phyloP scores from a whole-genome alignment of 2,329 filamentous ascomycete genomes.

The Calonectria pteridis region DNA sequence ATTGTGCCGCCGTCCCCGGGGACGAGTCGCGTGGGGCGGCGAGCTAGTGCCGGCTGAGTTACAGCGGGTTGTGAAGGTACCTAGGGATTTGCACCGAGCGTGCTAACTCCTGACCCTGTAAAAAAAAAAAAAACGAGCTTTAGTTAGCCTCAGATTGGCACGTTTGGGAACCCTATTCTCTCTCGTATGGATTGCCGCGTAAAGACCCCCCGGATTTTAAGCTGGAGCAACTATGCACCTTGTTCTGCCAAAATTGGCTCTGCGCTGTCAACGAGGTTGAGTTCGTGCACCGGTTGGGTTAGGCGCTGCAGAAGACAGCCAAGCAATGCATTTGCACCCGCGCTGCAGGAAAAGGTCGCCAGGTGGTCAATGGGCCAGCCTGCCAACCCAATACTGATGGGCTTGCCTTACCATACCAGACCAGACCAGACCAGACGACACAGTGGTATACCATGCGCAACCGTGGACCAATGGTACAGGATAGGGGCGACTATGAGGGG shows the following conservation, averaged over 20 bases:
- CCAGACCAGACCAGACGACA: not conserved
- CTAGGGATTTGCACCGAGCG: slow-evolving; percentile 8
- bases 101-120: slow-evolving; percentile 16
- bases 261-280: not conserved
- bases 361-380: not conserved
- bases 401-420: slow-evolving; percentile 2
- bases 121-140: not conserved
- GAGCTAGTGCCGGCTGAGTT: slow-evolving; percentile 18
- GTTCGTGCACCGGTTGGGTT: not conserved
- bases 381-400: not conserved
- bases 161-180: not conserved
- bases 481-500: slow-evolving; percentile 1
- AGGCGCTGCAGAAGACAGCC: not conserved
- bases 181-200: not conserved
- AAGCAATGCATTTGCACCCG: not conserved
- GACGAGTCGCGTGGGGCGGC: slow-evolving; percentile 15
- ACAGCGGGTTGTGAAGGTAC: slow-evolving; percentile 18
- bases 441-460: not conserved
- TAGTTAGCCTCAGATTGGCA: slow-evolving; percentile 17
- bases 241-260: not conserved
- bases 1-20: not conserved
- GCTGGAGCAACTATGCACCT: not conserved
- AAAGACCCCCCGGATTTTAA: not conserved
- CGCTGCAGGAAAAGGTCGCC: not conserved
- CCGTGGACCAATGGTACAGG: not conserved